Base-by-base conservation (phyloP, 495 filamentous ascomycete species). In the Penicillium macrosclerotiorum region DNA sequence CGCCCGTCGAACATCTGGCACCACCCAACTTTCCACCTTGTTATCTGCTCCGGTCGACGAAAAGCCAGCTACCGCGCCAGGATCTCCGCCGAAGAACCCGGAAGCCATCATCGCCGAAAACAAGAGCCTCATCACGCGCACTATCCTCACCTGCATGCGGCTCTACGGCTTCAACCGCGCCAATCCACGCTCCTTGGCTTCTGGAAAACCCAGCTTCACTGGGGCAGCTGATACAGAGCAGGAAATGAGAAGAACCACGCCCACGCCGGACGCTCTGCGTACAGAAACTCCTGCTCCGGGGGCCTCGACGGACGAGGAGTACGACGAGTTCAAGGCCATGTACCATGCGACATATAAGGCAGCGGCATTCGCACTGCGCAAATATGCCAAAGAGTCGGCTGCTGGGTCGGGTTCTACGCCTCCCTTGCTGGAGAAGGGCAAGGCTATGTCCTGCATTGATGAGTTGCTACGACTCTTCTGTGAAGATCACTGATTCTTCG, bases 281-380 rank as follows among this genome's bases (percentile, higher is more conserved):
- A 53, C 56, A 9, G 56, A 63, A 18, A 63, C 56, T 3, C 44
- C 60, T 6, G 46, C 49, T 25, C 53, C 57, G 4, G 42, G 46
- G 6, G 49, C 54, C 0, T 42, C 42, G 0, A 52, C 59, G 0
- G 74, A 79, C 22, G 76, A 78, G n/a, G n/a, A n/a, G n/a, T n/a
- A n/a, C 33, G 80, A 83, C 51, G 80, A 83, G 36, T 85, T 81
- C 59, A 85, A 84, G 56, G 53, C 74, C 7, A 75, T 84, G 62
- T 85, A 85, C 41, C 82, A 85, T 49, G 80, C 82, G 36, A 80
- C 78, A 0, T 84, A 76, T 49, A 83, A 81, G 46, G 76, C 79
- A 14, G 73, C 78, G 1, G 73, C 70, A 16, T 82, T 84, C 55
- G 76, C 80, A 4, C 70, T 84, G 19, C 68, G 81, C 32, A 71